Conservation (phyloP, 257 asterid genomes). For the Solanum appendiculatum region DNA sequence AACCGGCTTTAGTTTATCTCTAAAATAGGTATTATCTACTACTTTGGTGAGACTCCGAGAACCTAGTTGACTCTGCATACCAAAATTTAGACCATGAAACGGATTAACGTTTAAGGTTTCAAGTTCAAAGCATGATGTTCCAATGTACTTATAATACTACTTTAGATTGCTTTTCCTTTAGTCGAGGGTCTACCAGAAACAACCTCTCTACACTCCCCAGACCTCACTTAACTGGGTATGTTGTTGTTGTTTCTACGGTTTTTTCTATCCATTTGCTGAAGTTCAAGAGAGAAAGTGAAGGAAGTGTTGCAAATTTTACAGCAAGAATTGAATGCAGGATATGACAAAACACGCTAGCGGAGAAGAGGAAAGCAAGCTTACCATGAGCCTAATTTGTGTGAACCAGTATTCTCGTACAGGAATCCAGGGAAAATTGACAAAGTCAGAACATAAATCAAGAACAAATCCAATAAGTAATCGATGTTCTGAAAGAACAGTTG, state of each 20-base stretch:
- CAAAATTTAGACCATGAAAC: too few relatives aligned
- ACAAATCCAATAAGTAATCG: slow-evolving; percentile 51
- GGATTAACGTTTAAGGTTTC: too few relatives aligned
- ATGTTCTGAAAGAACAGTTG: slow-evolving; percentile 37
- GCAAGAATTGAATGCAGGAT: not conserved
- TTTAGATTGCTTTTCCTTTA: not conserved
- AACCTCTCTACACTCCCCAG: too few relatives aligned
- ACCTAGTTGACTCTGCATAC: too few relatives aligned
- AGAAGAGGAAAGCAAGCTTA: slow-evolving; percentile 12
- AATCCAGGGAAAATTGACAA: not conserved
- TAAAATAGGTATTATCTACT: too few relatives aligned
- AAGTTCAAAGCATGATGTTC: not conserved
- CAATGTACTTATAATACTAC: not conserved
- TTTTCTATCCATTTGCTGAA: not conserved
- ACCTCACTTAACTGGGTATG: not conserved
- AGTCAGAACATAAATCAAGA: slow-evolving; percentile 49
- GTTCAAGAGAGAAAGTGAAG: not conserved
- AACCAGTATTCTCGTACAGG: slow-evolving; percentile 57
- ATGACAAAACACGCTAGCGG: not conserved
- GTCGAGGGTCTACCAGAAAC: too few relatives aligned
- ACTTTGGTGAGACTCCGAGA: too few relatives aligned
- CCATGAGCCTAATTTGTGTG: slow-evolving; percentile 67
- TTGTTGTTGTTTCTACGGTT: not conserved
- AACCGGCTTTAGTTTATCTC: too few relatives aligned
- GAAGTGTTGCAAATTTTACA: not conserved